Base-by-base conservation (phyloP, 768 basidiomycete species). In the Lactarius vividus region DNA sequence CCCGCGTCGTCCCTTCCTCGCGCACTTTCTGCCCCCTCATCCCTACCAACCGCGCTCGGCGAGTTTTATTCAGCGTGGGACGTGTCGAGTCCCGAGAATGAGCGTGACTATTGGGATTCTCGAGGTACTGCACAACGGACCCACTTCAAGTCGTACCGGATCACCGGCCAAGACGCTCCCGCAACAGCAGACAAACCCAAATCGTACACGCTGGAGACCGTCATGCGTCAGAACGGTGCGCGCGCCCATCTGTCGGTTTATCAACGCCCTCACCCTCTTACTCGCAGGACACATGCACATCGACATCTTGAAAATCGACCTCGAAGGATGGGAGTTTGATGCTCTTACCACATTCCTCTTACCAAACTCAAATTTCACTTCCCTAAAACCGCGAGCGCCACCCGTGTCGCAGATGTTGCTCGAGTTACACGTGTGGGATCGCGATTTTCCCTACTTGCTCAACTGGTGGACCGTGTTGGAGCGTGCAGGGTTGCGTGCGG, bases 301-400 rank as follows among this genome's bases (percentile, higher is more conserved):
- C 13, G 78, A 81, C 59, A 70, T 81, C 23, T 74, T 79, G 70
- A 78, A 83, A 72, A 77, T 83, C 66, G 82, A 83, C 70, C 70
- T 84, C 9, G 82, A 83, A 57, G 83, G 82, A 37, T 79, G 77
- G 71, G 82, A 83, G 66, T 83, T 83, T 37, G 75, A 79, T 16
- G 77, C 81, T 1, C 77, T 83, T 53, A 55, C 74, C 0, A 73
- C 77, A 52, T 75, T 83, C 66, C 68, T 83, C 26, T 71, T 75
- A 23, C 75, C 80, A 18, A 81, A 75, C 64, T 62, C 75, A 39
- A 67, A 66, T 6, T 62, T 42, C 28, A 44, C 74, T 6, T 73
- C 75, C 29, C 75, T 76, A 55, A 73, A 75, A 53, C 77, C 80
- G 11, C 66, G 44, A 31, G 56, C 58, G 5, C 72, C 81, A 39